Percentiles rank a stretch among this genome's conserved stretches.
phyloP scores from a whole-genome alignment of 2,329 filamentous ascomycete species.

The Botrytis paeoniae region DNA sequence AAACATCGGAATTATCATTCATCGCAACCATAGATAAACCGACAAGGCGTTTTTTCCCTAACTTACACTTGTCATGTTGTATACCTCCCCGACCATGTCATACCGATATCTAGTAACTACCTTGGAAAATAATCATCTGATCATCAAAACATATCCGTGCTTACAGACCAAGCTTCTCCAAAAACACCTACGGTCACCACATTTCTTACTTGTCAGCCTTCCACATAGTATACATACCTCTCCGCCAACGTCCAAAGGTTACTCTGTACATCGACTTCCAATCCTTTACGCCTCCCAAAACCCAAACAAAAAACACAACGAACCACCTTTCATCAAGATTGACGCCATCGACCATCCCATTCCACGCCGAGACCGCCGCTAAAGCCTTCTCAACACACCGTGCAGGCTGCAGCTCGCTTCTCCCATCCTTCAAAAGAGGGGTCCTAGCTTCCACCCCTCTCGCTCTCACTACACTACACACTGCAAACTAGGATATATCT shows the following conservation, averaged over 20 bases:
- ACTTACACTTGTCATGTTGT: not conserved
- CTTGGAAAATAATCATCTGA: slow-evolving; percentile 2
- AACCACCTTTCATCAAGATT: not conserved
- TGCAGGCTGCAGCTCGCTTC: slow-evolving; percentile 8
- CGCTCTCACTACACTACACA: not conserved
- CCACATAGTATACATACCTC: not conserved
- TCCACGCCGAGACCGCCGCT: not conserved
- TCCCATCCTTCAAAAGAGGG: slow-evolving; percentile 2
- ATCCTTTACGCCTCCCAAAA: not conserved
- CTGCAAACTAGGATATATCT: not conserved
- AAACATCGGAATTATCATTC: not conserved
- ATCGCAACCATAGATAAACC: not conserved
- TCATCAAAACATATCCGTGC: not conserved
- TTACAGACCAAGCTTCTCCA: not conserved
- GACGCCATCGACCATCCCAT: not conserved
- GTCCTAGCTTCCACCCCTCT: slow-evolving; percentile 2
- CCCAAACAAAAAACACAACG: not conserved
- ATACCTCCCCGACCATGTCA: not conserved
- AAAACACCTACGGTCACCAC: not conserved
- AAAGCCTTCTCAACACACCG: not conserved
- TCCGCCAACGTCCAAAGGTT: not conserved
- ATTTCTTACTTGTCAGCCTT: not conserved
- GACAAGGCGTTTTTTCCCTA: not conserved
- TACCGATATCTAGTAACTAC: not conserved
- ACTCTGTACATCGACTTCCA: not conserved